Percentiles rank a stretch among this genome's conserved stretches.
Conservation (phyloP, 2,329 filamentous ascomycete species). For the Capronia coronata region DNA sequence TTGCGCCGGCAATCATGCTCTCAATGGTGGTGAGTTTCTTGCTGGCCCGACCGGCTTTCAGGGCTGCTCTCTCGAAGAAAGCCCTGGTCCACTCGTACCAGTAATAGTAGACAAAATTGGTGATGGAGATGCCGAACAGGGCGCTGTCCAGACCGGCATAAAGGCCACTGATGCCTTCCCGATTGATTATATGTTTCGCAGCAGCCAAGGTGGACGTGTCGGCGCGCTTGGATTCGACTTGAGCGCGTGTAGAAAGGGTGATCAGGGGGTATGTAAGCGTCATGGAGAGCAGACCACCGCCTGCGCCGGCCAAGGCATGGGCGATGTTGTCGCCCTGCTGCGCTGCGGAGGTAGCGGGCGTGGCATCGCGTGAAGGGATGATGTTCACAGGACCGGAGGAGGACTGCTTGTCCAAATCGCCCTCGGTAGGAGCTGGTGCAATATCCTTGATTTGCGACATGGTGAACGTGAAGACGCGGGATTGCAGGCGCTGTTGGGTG, state of each 20-base stretch:
- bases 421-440: slow-evolving; percentile 18
- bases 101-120: slow-evolving; percentile 99
- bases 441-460: slow-evolving; percentile 22
- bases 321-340: slow-evolving; percentile 96
- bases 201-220: slow-evolving; percentile 78
- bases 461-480: neutral
- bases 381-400: slow-evolving; percentile 16
- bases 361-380: slow-evolving; percentile 1
- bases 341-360: slow-evolving; percentile 54
- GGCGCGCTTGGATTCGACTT: slow-evolving; percentile 93
- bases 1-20: slow-evolving; percentile 88
- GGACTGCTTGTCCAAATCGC: slow-evolving; percentile 14
- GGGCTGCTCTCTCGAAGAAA: slow-evolving; percentile 70
- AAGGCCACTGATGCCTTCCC: slow-evolving; percentile 81
- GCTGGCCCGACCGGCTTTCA: slow-evolving; percentile 63
- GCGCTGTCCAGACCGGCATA: slow-evolving; percentile 92
- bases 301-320: slow-evolving; percentile 85
- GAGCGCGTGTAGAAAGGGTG: slow-evolving; percentile 91
- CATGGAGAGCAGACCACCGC: slow-evolving; percentile 93
- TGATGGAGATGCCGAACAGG: slow-evolving; percentile 94
- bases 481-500: neutral
- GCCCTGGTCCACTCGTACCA: slow-evolving; percentile 97
- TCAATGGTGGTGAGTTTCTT: slow-evolving; percentile 85
- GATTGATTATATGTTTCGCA: slow-evolving; percentile 76
- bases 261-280: slow-evolving; percentile 94